These are phyloP conservation scores for Lecanicillium sp. DNA, from an alignment of 2,329 filamentous ascomycete genomes.

Conservation along the genomic window DNA sequence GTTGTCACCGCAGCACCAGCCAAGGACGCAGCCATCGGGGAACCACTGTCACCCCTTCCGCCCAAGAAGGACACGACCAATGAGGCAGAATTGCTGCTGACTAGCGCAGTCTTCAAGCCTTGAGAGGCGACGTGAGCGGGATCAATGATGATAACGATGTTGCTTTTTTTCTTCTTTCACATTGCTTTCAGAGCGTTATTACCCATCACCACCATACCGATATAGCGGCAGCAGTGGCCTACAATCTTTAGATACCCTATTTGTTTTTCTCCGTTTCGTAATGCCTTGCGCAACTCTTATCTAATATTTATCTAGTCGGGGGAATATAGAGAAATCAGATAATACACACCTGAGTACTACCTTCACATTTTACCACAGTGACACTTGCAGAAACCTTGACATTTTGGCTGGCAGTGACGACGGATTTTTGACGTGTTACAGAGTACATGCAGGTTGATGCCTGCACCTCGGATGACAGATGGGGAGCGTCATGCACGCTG, in stretches of 20 bases:
- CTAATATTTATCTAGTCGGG: neutral
- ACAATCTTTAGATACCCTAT: slow-evolving; percentile 13
- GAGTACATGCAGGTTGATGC: no score
- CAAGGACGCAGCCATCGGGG: neutral
- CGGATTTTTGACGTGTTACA: slow-evolving; percentile 6
- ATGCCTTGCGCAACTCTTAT: neutral
- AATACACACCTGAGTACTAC: no score
- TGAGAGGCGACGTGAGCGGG: slow-evolving; percentile 16
- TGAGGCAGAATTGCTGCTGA: slow-evolving; percentile 29
- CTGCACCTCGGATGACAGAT: neutral
- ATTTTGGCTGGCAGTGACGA: no score
- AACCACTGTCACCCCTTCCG: slow-evolving; percentile 1
- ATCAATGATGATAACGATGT: slow-evolving; percentile 8
- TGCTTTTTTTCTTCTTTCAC: slow-evolving; percentile 11
- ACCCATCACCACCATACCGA: neutral
- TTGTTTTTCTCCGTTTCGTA: slow-evolving; percentile 1
- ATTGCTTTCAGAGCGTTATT: neutral
- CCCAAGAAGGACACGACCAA: slow-evolving; percentile 1
- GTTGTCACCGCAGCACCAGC: neutral
- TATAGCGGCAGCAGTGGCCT: slow-evolving; percentile 1
- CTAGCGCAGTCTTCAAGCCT: slow-evolving; percentile 45
- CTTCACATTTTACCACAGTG: no score
- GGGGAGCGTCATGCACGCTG: neutral
- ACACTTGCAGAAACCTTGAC: no score
- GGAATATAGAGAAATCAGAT: no score